A percentile compares a stretch with the other conserved stretches of the same genome.
These are phyloP conservation scores for Pythium brachiatum DNA, from an alignment of 352 stramenopile genomes.

Conservation along the genomic window DNA sequence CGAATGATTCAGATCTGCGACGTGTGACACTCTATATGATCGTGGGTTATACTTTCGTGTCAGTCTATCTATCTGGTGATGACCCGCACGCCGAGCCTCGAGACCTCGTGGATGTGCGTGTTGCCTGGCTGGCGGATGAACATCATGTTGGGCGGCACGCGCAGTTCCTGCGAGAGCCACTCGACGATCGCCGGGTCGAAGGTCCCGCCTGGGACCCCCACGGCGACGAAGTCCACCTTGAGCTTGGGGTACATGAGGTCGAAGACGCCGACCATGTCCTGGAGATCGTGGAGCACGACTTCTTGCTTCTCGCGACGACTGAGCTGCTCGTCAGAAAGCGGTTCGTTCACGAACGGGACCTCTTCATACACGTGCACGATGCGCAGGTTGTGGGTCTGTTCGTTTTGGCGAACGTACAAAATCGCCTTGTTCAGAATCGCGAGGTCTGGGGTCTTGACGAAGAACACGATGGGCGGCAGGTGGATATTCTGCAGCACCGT, in stretches of 20 bases:
- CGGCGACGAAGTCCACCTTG: slow-evolving; percentile 87
- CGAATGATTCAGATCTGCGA: slow-evolving; percentile 17
- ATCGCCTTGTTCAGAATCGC: slow-evolving; percentile 93
- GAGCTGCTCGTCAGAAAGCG: slow-evolving; percentile 38
- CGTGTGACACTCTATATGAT: slow-evolving; percentile 5
- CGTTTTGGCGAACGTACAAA: slow-evolving; percentile 91
- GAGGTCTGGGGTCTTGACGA: slow-evolving; percentile 86
- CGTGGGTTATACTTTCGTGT: no score
- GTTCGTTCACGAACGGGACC: slow-evolving; percentile 20
- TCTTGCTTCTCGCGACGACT: slow-evolving; percentile 33
- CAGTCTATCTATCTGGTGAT: slow-evolving; percentile 65
- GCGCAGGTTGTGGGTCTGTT: slow-evolving; percentile 89
- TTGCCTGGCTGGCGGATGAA: slow-evolving; percentile 91
- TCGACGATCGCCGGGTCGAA: slow-evolving; percentile 86
- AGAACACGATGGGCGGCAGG: slow-evolving; percentile 89
- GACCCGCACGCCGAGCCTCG: slow-evolving; percentile 80
- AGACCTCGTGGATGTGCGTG: slow-evolving; percentile 88
- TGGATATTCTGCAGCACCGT: slow-evolving; percentile 63
- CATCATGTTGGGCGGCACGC: slow-evolving; percentile 90
- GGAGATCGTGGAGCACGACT: slow-evolving; percentile 57
- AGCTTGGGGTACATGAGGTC: slow-evolving; percentile 92
- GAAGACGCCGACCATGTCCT: slow-evolving; percentile 76
- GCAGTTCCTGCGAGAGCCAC: slow-evolving; percentile 74
- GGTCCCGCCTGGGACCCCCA: slow-evolving; percentile 44
- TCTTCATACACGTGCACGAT: slow-evolving; percentile 84